Evolutionary conservation across 495 filamentous ascomycete genomes (phyloP).

Genomic region (Rostrohypoxylon terebratum): DNA sequence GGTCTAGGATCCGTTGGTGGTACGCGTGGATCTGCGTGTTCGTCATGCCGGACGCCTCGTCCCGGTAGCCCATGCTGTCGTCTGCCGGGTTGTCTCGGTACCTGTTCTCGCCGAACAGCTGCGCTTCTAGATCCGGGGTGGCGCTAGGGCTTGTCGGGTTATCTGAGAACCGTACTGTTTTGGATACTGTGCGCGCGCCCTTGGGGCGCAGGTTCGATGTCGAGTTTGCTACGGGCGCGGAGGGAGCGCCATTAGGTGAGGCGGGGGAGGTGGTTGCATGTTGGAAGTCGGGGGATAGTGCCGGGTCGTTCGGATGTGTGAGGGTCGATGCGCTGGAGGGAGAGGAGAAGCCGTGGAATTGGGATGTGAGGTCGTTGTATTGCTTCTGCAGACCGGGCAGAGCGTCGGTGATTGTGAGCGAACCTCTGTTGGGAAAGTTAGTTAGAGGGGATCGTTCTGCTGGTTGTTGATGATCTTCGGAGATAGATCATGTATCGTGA

Average conservation of each 20-base stretch:
- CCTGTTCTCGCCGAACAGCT: conserved; percentile 72
- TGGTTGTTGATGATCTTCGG: not conserved
- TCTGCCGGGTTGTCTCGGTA: conserved; percentile 65
- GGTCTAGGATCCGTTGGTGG: conserved; percentile 78
- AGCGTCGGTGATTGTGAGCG: conserved; percentile 58
- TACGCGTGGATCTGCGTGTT: conserved; percentile 91
- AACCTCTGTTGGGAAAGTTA: conserved; percentile 54
- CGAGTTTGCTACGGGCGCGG: conserved; percentile 63
- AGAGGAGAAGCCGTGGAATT: conserved; percentile 71
- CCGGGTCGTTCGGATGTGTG: conserved; percentile 73
- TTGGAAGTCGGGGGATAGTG: conserved; percentile 73
- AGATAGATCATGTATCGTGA: conserved; percentile 15
- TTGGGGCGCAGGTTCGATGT: conserved; percentile 44
- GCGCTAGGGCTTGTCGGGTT: conserved; percentile 55
- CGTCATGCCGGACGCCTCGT: conserved; percentile 59
- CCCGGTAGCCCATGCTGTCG: conserved; percentile 66
- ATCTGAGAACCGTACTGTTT: conserved; percentile 94
- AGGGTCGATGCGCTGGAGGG: conserved; percentile 61
- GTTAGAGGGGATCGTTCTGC: not conserved
- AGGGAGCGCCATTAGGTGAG: conserved; percentile 52
- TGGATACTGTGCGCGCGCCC: conserved; percentile 56
- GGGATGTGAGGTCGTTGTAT: conserved; percentile 67
- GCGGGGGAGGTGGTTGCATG: conserved; percentile 64
- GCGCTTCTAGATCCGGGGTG: conserved; percentile 60
- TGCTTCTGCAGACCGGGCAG: conserved; percentile 67